Base-by-base conservation (phyloP, 2,329 filamentous ascomycete genomes). In the Fusarium sp. region DNA sequence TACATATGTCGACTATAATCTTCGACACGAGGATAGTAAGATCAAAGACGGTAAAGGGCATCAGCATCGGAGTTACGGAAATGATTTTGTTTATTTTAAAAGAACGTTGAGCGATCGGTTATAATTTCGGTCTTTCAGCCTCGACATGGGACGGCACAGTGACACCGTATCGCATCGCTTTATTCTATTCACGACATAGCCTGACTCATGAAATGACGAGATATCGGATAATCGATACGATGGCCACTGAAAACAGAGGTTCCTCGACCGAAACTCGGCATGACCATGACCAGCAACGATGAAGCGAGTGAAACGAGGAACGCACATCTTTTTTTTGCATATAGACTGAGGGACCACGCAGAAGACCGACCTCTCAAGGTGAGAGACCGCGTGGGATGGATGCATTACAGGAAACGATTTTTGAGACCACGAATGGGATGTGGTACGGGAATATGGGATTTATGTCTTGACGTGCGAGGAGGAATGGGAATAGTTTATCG, bases 21-120 rank as follows among this genome's bases (percentile, higher is more conserved):
- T 63, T 62, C 67, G 66, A 55, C 63, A 68, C 51, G 66, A 57
- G 52, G 45, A 74, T 45, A 63, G 67, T 76, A 78, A 77, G 76
- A 70, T 72, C 63, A 72, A 62, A 68, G 62, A 73, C 38, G 62
- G 66, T 63, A 75, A 73, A 74, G 62, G 73, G 80, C 80, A 82
- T 81, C 71, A 79, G 80, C 80, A 82, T 79, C 52, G 80, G 80
- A 79, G 80, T 82, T 81, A 66, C 59, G 72, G 73, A 70, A 70
- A 73, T 71, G 75, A 66, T 48, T 72, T 74, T 76, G 50, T 72
- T 66, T 76, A 61, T 71, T 77, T 61, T 77, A 59, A n/a, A 68
- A 77, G 32, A 75, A 70, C 51, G 44, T 66, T 65, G 52, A 61
- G 69, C 51, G 61, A 68, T 66, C 65, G 66, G 70, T 75, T 65